phyloP scores from a whole-genome alignment of 2,329 filamentous ascomycete genomes.

The Gnomoniopsis sp. region DNA sequence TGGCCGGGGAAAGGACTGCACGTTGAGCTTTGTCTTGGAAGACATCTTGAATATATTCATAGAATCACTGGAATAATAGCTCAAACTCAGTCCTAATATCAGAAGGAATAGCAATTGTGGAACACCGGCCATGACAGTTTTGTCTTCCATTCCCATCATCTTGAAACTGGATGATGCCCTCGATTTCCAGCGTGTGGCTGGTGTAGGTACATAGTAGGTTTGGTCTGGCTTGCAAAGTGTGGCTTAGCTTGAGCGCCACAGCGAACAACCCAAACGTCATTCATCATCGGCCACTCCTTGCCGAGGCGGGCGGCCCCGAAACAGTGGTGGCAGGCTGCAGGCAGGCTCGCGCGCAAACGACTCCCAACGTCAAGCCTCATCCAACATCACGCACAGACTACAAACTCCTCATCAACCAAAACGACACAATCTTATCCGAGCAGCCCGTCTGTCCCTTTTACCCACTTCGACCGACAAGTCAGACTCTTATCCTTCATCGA shows the following conservation, averaged over 20 bases:
- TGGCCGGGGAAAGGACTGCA: slow-evolving; percentile 56
- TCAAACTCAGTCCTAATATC: not conserved
- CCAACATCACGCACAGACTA: not conserved
- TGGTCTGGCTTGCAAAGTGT: not conserved
- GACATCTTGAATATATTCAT: slow-evolving; percentile 30
- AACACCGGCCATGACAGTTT: not conserved
- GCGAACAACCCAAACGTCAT: not conserved
- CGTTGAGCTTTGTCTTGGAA: slow-evolving; percentile 45
- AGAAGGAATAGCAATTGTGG: not conserved
- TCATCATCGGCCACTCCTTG: not conserved
- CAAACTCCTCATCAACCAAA: not conserved
- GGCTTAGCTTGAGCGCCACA: not conserved
- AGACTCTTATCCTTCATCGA: not conserved
- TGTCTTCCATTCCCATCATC: not conserved
- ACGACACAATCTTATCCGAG: not conserved
- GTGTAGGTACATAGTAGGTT: too few relatives aligned
- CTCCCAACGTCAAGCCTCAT: not conserved
- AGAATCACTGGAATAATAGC: not conserved
- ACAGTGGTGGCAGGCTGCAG: too few relatives aligned
- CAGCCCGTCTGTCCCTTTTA: not conserved
- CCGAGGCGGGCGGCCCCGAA: not conserved
- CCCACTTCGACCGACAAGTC: not conserved
- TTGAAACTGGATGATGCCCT: slow-evolving; percentile 5
- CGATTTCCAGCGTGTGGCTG: not conserved
- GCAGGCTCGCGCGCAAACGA: not conserved